Base-by-base conservation (phyloP, 2,329 filamentous ascomycete genomes). In the Didymella pinodella region DNA sequence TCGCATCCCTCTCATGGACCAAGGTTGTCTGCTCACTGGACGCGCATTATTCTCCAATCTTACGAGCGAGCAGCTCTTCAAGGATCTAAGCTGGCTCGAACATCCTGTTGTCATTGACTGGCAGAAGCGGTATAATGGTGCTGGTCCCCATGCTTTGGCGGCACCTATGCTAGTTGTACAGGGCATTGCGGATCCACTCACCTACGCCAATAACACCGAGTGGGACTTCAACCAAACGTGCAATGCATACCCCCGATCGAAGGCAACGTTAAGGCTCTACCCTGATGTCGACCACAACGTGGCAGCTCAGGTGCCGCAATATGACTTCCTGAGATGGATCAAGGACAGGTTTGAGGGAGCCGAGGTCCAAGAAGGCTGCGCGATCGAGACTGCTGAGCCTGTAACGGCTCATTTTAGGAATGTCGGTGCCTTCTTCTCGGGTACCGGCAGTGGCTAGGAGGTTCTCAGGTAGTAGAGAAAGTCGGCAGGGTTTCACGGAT, bases 91-190 rank as follows among this genome's bases (percentile, higher is more conserved):
- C 49, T 69, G 64, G 65, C 59, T 67, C 4, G 36, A 65, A 10
- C 63, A 59, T 22, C 64, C 64, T 14, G 53, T 40, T 2, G 59
- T 67, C 7, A 53, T 68, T 3, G 59, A 65, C 41, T 68, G 65
- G 67, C 64, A 69, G 44, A 61, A 65, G 20, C 57, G 61, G 12
- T 68, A 64, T 50, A 68, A 68, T n/a, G 65, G 67, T 32, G 64
- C 60, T 12, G 67, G 65, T 2, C 62, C 63, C 11, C 60, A 70
- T 46, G 51, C 62, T 10, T 56, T 70, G n/a, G 64, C 67, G 18
- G 65, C 65, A 22, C 64, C 65, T 4, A 65, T 70, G 65, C 49
- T 68, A 4, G 67, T 70, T 1, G 59, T 67, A 16, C 60, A 63
- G 46, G 62, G 66, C 16, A 12, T 63, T 3, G 46, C 44, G 0